phyloP scores from a whole-genome alignment of 176 grass and related monocot genomes.

The Tillandsia leiboldiana region DNA sequence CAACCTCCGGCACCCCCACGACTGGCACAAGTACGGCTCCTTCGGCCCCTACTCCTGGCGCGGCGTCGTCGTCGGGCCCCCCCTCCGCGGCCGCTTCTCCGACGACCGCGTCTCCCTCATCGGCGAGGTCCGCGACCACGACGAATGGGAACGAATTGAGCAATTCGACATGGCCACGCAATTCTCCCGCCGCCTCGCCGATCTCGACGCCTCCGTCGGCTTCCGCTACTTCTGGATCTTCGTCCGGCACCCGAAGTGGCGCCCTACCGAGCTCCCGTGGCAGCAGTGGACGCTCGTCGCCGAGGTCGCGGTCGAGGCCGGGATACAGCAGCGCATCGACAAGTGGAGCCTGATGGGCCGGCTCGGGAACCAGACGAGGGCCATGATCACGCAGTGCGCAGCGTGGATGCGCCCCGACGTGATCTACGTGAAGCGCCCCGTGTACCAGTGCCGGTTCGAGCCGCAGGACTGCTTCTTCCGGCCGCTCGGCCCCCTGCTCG shows the following conservation, averaged over 20 bases:
- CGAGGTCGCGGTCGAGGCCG: slow-evolving; percentile 61
- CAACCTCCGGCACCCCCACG: slow-evolving; percentile 65
- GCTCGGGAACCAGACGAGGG: slow-evolving; percentile 51
- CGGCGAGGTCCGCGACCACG: slow-evolving; percentile 50
- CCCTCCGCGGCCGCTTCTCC: slow-evolving; percentile 85
- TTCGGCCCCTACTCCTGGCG: slow-evolving; percentile 89
- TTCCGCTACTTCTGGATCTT: slow-evolving; percentile 80
- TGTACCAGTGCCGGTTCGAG: slow-evolving; percentile 86
- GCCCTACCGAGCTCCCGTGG: slow-evolving; percentile 61
- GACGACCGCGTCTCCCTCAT: slow-evolving; percentile 83
- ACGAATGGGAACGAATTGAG: slow-evolving; percentile 71
- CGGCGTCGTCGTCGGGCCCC: slow-evolving; percentile 79
- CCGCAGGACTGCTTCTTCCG: slow-evolving; percentile 72
- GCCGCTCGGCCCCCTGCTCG: slow-evolving; percentile 56
- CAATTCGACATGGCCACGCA: slow-evolving; percentile 77
- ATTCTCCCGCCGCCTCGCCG: slow-evolving; percentile 53
- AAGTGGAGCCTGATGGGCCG: slow-evolving; percentile 87
- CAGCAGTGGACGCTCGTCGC: slow-evolving; percentile 81
- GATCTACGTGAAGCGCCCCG: slow-evolving; percentile 62
- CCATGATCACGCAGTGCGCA: slow-evolving; percentile 66
- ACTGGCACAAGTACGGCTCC: slow-evolving; percentile 91
- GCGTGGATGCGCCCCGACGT: slow-evolving; percentile 85
- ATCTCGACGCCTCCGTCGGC: slow-evolving; percentile 30
- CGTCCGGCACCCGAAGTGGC: slow-evolving; percentile 82
- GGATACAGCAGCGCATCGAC: slow-evolving; percentile 44